phyloP scores from a whole-genome alignment of 768 basidiomycete species.

The Hemileccinum impolitum region DNA sequence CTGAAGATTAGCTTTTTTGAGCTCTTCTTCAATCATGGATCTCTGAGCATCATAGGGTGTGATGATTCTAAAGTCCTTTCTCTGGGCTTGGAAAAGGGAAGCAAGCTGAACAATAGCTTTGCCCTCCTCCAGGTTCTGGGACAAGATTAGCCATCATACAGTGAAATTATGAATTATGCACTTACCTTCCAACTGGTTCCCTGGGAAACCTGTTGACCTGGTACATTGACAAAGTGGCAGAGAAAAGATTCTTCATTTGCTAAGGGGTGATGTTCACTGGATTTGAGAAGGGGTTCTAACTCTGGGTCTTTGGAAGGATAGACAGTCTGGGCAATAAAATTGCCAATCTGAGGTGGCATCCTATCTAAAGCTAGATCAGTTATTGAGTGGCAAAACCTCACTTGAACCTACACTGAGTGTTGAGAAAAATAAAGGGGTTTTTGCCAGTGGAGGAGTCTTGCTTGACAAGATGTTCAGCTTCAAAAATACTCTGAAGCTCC shows the following conservation, averaged over 20 bases:
- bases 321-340: constrained; percentile 63
- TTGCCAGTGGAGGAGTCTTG: constrained; percentile 19
- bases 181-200: constrained; percentile 41
- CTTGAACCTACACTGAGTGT: constrained; percentile 65
- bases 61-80: constrained; percentile 58
- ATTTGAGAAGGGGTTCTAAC: constrained; percentile 40
- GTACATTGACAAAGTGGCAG: constrained; percentile 66
- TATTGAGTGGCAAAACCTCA: neutral
- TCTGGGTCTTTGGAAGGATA: constrained; percentile 48
- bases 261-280: constrained; percentile 48
- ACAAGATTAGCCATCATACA: neutral
- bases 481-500: constrained; percentile 74
- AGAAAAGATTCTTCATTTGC: constrained; percentile 37
- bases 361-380: constrained; percentile 49
- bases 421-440: constrained; percentile 48
- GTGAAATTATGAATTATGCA: neutral
- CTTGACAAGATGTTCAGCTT: constrained; percentile 54
- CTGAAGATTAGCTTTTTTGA: constrained; percentile 47
- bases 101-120: constrained; percentile 57
- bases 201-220: constrained; percentile 33
- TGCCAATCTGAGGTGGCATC: constrained; percentile 79
- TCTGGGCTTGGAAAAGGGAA: constrained; percentile 47
- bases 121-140: constrained; percentile 60
- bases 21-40: constrained; percentile 48
- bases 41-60: constrained; percentile 82